Evolutionary conservation across 768 basidiomycete genomes (phyloP).

Genomic region (Omphalotus guepiniiformis): DNA sequence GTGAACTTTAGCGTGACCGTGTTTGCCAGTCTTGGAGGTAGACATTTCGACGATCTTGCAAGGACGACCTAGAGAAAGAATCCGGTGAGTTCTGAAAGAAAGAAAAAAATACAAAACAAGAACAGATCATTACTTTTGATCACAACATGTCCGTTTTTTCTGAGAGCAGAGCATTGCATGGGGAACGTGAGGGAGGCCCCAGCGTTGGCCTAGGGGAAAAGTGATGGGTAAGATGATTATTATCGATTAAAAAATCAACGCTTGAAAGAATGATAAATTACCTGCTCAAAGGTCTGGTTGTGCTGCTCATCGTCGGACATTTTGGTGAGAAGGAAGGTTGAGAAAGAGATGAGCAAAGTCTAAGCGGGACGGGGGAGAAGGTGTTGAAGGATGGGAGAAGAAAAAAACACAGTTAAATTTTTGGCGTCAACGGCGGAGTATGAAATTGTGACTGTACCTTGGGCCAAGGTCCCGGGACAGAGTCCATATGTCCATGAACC

Average conservation of each 20-base stretch:
- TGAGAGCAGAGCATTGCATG: slow-evolving; percentile 96
- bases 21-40: slow-evolving; percentile 99
- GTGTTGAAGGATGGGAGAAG: not conserved
- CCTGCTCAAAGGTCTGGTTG: slow-evolving; percentile 85
- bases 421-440: not conserved
- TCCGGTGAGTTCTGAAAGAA: not conserved
- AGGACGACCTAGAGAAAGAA: slow-evolving; percentile 57
- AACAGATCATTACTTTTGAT: slow-evolving; percentile 68
- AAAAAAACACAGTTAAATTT: not conserved
- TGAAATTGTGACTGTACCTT: no score
- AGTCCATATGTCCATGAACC: no score
- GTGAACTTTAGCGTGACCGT: slow-evolving; percentile 99
- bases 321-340: slow-evolving; percentile 28
- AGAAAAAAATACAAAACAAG: not conserved
- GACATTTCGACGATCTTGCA: slow-evolving; percentile 99
- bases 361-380: not conserved
- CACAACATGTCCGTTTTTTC: slow-evolving; percentile 89
- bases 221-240: slow-evolving; percentile 6
- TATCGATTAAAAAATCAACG: slow-evolving; percentile 13
- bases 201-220: slow-evolving; percentile 49
- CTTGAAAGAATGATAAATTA: slow-evolving; percentile 24
- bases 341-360: slow-evolving; percentile 4
- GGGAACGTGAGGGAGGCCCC: slow-evolving; percentile 79
- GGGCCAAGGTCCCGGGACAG: no score
- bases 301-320: slow-evolving; percentile 91